These are phyloP conservation scores for Hura crepitans DNA, from an alignment of 441 rosid genomes.

Conservation along the genomic window DNA sequence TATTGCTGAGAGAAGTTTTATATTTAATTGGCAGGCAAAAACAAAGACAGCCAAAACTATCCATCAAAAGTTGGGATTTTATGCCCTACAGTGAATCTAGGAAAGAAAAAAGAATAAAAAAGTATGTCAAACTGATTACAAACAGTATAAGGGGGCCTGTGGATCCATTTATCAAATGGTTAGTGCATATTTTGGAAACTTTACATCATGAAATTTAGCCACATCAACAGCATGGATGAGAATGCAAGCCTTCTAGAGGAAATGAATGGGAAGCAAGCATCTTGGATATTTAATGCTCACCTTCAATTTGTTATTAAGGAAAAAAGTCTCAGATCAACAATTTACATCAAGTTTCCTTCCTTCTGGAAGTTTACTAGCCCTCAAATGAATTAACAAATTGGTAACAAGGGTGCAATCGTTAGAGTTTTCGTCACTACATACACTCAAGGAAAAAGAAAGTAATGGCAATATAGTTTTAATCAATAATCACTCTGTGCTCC, in stretches of 20 bases:
- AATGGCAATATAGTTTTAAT: not conserved
- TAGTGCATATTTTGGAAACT: not conserved
- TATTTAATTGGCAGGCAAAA: not conserved
- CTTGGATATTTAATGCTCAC: not conserved
- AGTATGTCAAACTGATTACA: not conserved
- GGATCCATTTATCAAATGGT: not conserved
- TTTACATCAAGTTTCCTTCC: conserved; percentile 2
- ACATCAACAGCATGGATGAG: not conserved
- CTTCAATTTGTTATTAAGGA: not conserved
- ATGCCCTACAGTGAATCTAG: not conserved
- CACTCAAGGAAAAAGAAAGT: not conserved
- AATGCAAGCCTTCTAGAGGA: not conserved
- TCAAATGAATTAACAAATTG: not conserved
- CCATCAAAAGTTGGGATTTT: not conserved
- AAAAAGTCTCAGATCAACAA: not conserved
- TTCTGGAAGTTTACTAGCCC: not conserved
- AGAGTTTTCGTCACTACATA: not conserved
- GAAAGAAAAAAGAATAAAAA: not conserved
- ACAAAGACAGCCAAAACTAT: not conserved
- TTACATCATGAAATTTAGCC: not conserved
- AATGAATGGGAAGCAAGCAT: not conserved
- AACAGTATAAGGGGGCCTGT: not conserved
- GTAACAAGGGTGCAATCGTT: not conserved
- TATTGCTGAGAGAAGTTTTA: not conserved
- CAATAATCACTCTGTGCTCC: not conserved